Evolutionary conservation across 139 green algal genomes (phyloP), one percentile per base, ranked within the genome.

Genomic region (Tetraselmis striata): DNA sequence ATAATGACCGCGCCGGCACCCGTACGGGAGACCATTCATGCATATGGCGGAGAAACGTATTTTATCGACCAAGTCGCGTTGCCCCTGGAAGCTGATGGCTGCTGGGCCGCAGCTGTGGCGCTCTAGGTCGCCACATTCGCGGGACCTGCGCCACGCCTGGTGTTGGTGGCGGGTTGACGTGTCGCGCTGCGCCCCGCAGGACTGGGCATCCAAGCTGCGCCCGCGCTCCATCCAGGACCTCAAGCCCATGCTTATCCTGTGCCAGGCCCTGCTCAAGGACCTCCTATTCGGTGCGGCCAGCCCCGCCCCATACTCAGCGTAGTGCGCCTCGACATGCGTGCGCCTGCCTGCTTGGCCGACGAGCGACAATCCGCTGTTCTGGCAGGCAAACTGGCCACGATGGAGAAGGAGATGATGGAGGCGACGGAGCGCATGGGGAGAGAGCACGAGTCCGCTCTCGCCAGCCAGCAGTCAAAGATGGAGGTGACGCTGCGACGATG

Each of bases 201-300:
- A 80, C 24, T 84, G 81, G 81, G 81, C 74, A 2, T n/a, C 32
- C 5, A 30, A 67, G 31, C 32, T 84, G 28, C 28, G 30, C 75
- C 81, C 81, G 1, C 75, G 81, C 18, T 75, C 30, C 67, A 80
- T 84, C 25, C 81, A 84, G 1, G 81, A 84, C 74, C 75, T 84
- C 31, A 84, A 84, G 81, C 81, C 81, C 45, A n/a, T 84, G 74
- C 67, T 80, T 1, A 76, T 84, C 27, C 32, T 84, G 81, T 67
- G 27, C 31, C 81, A 84, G 76, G 81, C 59, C 26, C 75, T 84
- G 28, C 81, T 84, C 59, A 31, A 28, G 31, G 81, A 84, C 45
- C 45, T 67, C 18, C 45, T 67, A 18, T 18, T 25, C 5, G 45
- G 45, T 67, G 18, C 5, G 45, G 45, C n/a, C n/a, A n/a, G n/a